Base-by-base conservation (phyloP, 805 yeast genomes). In the Myxozyma mucilagina region DNA sequence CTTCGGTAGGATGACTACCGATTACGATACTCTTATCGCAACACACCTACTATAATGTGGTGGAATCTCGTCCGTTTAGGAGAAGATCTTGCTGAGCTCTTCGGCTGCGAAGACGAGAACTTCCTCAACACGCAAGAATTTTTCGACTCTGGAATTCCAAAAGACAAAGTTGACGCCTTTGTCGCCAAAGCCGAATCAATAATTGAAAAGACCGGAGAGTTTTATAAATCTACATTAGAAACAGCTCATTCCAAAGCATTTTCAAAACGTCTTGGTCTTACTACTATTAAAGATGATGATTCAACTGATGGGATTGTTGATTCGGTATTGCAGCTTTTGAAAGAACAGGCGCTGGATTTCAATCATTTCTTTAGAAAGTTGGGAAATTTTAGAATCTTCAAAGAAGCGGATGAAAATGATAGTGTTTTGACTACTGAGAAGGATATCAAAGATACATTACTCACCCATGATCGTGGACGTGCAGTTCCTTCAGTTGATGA, bases 31-130 rank as follows among this genome's bases (percentile, higher is more conserved):
- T 83, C 90, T 7, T 92, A 87, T 75, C 80, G 81, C n/a, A 90
- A 89, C 69, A 87, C 90, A 10, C 97, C 98, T 0, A 81, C 86
- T 31, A 83, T 92, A 0, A 85, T 93, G 48, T 90, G 96, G 96
- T 93, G 97, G 96, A 94, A 93, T 72, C 78, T 93, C 71, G 83
- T 89, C 0, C 82, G 93, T 64, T 77, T 92, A 20, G 97, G 93
- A 2, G 97, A 94, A 71, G 84, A 87, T 55, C 72, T 94, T 63
- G 92, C 90, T 0, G 91, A 89, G 70, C 77, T 92, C 24, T 77
- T 92, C 39, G 97, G 96, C 10, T 71, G 82, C 9, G 77, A 80
- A 45, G 80, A 80, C 47, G 72, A 76, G 9, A 67, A 73, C 6
- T 79, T 79, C 62, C 68, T 75, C n/a, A 49, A 55, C 16, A 31